Percentiles rank a stretch among this genome's conserved stretches.
phyloP scores from a whole-genome alignment of 495 filamentous ascomycete species.

The Tuber borchii region DNA sequence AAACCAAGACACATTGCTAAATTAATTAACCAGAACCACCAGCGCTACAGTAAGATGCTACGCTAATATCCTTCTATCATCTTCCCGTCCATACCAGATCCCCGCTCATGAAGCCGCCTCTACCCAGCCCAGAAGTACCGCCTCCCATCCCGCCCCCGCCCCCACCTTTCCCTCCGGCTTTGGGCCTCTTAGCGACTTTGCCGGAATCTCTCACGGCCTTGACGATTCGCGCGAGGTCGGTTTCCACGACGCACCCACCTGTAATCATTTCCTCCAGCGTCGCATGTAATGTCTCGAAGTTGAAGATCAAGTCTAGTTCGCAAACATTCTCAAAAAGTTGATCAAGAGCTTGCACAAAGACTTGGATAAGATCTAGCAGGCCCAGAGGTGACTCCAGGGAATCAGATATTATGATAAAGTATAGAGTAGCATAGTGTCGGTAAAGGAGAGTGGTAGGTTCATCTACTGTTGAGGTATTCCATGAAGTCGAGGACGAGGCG shows the following conservation, averaged over 20 bases:
- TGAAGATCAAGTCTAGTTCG: constrained; percentile 96
- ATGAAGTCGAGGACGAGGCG: constrained; percentile 52
- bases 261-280: constrained; percentile 90
- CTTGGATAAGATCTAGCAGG: constrained; percentile 91
- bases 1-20: not conserved
- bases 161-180: constrained; percentile 48
- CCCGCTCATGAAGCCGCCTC: constrained; percentile 46
- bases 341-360: constrained; percentile 93
- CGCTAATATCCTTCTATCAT: constrained; percentile 34
- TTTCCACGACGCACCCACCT: constrained; percentile 93
- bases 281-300: constrained; percentile 94
- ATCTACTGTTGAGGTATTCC: constrained; percentile 62
- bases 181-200: constrained; percentile 62
- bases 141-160: constrained; percentile 32
- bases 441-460: constrained; percentile 94
- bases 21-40: not conserved
- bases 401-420: constrained; percentile 97
- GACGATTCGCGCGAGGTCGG: constrained; percentile 77
- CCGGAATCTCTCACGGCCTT: constrained; percentile 75
- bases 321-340: constrained; percentile 96
- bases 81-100: constrained; percentile 56
- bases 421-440: constrained; percentile 95
- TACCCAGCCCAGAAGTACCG: constrained; percentile 41
- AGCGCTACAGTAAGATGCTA: not conserved
- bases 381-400: constrained; percentile 93